These are phyloP conservation scores for Pythium aristosporum DNA, from an alignment of 352 stramenopile genomes.

Conservation along the genomic window DNA sequence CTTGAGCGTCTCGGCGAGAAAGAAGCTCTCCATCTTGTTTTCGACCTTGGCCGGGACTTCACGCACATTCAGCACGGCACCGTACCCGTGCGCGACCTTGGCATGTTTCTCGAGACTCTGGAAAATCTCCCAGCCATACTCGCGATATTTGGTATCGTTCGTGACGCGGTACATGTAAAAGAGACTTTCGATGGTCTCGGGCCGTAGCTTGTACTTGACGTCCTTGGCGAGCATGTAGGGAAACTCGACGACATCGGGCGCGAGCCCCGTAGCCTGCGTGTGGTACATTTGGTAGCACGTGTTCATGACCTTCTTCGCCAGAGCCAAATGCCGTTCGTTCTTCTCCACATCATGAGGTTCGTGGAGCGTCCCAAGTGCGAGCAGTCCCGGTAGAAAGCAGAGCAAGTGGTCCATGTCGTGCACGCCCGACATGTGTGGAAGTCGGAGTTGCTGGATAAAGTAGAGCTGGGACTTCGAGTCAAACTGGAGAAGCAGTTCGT, in stretches of 20 bases:
- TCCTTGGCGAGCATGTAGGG: conserved; percentile 53
- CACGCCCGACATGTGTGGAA: conserved; percentile 47
- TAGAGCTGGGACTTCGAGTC: conserved; percentile 61
- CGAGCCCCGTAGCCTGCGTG: conserved; percentile 88
- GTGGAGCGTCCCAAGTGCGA: conserved; percentile 91
- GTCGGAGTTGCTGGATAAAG: conserved; percentile 57
- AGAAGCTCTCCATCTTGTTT: conserved; percentile 94
- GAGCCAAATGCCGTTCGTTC: conserved; percentile 81
- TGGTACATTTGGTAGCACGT: conserved; percentile 96
- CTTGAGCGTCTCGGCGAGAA: conserved; percentile 93
- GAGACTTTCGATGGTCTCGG: conserved; percentile 95
- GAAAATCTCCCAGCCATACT: conserved; percentile 97
- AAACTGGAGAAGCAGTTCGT: conserved; percentile 87
- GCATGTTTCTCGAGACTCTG: conserved; percentile 91
- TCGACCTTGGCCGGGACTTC: conserved; percentile 60
- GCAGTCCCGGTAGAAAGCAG: conserved; percentile 94
- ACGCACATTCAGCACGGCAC: conserved; percentile 51
- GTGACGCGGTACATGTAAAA: conserved; percentile 97
- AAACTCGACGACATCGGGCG: conserved; percentile 93
- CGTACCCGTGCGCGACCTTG: conserved; percentile 89
- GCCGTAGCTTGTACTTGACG: conserved; percentile 92
- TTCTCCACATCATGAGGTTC: conserved; percentile 57
- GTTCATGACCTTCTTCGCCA: conserved; percentile 89
- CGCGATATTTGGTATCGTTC: conserved; percentile 92
- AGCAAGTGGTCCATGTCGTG: conserved; percentile 95